These are phyloP conservation scores for Achlya hypogyna DNA, from an alignment of 352 stramenopile genomes.

Conservation along the genomic window DNA sequence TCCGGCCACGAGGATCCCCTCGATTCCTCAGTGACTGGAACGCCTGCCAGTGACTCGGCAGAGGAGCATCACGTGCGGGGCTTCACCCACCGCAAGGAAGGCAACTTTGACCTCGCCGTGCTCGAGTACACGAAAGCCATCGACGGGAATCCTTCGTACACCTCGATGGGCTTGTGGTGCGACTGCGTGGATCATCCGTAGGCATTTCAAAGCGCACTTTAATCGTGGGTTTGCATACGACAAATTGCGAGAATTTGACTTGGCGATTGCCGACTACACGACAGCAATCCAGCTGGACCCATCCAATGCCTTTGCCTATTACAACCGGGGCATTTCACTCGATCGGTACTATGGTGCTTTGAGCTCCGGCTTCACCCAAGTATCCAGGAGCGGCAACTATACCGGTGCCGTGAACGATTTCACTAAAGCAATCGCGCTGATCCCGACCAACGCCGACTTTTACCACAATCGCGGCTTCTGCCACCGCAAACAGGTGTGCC, in stretches of 20 bases:
- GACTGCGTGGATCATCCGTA: neutral
- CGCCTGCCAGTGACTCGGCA: constrained; percentile 22
- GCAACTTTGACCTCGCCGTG: constrained; percentile 69
- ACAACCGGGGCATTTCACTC: constrained; percentile 79
- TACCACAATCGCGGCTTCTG: constrained; percentile 82
- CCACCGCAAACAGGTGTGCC: constrained; percentile 51
- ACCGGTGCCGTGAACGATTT: constrained; percentile 74
- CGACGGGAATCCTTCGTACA: constrained; percentile 36
- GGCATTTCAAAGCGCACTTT: constrained; percentile 85
- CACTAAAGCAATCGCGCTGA: constrained; percentile 59
- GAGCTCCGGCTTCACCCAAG: constrained; percentile 20
- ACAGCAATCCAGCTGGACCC: constrained; percentile 56
- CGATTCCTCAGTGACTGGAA: neutral
- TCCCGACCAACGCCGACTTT: constrained; percentile 66
- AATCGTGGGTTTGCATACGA: constrained; percentile 83
- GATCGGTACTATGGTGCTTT: constrained; percentile 33
- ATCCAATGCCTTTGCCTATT: constrained; percentile 63
- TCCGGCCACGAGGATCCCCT: too few relatives aligned
- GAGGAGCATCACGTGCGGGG: constrained; percentile 52
- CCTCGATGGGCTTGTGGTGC: neutral
- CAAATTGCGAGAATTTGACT: constrained; percentile 68
- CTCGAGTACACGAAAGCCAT: constrained; percentile 74
- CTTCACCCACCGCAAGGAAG: constrained; percentile 67
- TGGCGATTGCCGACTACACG: constrained; percentile 69
- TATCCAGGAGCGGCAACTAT: constrained; percentile 59